Conservation (phyloP, 495 filamentous ascomycete genomes). For the Aspergillus ostianus region DNA sequence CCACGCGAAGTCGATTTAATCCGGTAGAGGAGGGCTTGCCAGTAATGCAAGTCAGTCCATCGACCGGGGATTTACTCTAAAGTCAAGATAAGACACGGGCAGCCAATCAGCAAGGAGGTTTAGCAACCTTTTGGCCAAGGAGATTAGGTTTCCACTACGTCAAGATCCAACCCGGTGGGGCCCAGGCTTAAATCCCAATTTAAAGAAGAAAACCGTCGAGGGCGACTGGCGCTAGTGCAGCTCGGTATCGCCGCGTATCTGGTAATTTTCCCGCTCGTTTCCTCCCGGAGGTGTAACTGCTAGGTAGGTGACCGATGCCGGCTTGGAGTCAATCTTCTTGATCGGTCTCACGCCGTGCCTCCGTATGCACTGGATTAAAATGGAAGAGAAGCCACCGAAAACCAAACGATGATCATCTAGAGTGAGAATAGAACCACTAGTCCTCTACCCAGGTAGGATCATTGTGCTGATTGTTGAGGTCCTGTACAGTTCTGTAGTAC, state of each 20-base stretch:
- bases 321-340: background rate
- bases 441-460: background rate
- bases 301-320: too few species aligned
- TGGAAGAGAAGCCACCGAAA: too few species aligned
- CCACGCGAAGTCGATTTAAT: too few species aligned
- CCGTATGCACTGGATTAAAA: too few species aligned
- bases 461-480: background rate
- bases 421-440: too few species aligned
- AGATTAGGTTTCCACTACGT: constrained; percentile 47
- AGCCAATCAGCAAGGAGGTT: constrained; percentile 34
- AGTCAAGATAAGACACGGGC: constrained; percentile 33
- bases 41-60: background rate
- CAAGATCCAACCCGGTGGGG: constrained; percentile 36
- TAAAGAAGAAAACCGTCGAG: too few species aligned
- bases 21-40: background rate
- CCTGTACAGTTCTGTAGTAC: too few species aligned
- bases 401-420: constrained; percentile 8
- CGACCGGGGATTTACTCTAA: constrained; percentile 16
- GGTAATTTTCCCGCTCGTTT: constrained; percentile 14
- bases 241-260: constrained; percentile 6
- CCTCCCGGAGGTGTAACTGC: background rate
- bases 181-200: constrained; percentile 11
- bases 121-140: constrained; percentile 34
- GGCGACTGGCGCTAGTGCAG: constrained; percentile 17
- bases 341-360: too few species aligned